Conservation (phyloP, 331 rosid genomes). For the Acacia concinna region DNA sequence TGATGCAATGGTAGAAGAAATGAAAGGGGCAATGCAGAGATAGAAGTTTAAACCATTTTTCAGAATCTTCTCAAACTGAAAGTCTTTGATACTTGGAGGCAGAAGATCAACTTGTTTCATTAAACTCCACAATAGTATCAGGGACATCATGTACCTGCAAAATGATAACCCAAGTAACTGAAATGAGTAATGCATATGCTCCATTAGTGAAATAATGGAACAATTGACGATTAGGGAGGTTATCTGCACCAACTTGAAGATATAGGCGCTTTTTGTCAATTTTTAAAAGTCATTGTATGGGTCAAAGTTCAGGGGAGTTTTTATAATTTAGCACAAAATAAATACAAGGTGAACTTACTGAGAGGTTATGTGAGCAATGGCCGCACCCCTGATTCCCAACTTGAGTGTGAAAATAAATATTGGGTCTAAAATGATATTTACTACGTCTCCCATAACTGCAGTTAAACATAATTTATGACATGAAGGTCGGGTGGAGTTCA, state of each 20-base stretch:
- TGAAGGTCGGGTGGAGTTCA: not conserved
- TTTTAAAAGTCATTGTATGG: not conserved
- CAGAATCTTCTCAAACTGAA: constrained; percentile 59
- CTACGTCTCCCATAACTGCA: constrained; percentile 62
- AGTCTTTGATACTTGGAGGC: constrained; percentile 60
- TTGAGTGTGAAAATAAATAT: constrained; percentile 51
- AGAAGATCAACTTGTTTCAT: constrained; percentile 57
- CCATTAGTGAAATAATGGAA: not conserved
- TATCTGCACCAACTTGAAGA: not conserved
- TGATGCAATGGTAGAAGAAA: not conserved
- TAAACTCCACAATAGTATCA: constrained; percentile 60
- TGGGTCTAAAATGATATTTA: constrained; percentile 63
- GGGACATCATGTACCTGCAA: constrained; percentile 66
- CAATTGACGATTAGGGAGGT: not conserved
- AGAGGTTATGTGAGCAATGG: constrained; percentile 72
- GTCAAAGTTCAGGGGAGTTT: not conserved
- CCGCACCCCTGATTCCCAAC: constrained; percentile 76
- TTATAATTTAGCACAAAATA: too few species aligned
- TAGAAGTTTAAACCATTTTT: constrained; percentile 47
- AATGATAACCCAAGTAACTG: constrained; percentile 2
- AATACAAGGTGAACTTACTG: constrained; percentile 49
- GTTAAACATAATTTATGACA: constrained; percentile 26
- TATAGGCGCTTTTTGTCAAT: not conserved
- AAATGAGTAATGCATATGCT: constrained; percentile 21
- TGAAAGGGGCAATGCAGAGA: constrained; percentile 1